phyloP scores from a whole-genome alignment of 2,329 filamentous ascomycete genomes.

The Alternaria sp. region DNA sequence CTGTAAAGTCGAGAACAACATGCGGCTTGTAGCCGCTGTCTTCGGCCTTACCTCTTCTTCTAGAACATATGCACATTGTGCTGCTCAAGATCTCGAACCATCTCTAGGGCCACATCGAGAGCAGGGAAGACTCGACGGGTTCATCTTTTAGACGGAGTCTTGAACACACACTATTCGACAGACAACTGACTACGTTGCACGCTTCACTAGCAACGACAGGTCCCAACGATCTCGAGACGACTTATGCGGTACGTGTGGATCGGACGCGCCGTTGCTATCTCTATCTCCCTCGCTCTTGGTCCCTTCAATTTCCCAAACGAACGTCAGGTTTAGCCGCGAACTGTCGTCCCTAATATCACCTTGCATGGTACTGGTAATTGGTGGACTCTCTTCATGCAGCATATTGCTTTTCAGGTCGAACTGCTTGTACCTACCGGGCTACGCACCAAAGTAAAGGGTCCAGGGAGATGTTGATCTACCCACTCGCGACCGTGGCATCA shows the following conservation, averaged over 20 bases:
- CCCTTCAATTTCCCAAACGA: neutral
- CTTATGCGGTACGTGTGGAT: constrained; percentile 4
- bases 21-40: constrained; percentile 3
- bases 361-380: neutral
- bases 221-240: constrained; percentile 4
- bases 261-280: neutral
- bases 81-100: constrained; percentile 4
- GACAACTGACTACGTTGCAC: neutral
- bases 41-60: constrained; percentile 6
- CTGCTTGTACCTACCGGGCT: constrained; percentile 2
- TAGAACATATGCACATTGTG: constrained; percentile 3
- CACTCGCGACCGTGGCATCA: constrained; percentile 6
- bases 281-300: neutral
- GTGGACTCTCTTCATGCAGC: constrained; percentile 7
- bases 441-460: constrained; percentile 5
- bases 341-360: neutral
- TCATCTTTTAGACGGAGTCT: neutral
- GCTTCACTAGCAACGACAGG: neutral
- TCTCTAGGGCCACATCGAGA: neutral
- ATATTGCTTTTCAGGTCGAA: constrained; percentile 12
- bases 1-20: constrained; percentile 3
- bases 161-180: neutral
- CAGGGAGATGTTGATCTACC: constrained; percentile 12
- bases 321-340: constrained; percentile 12
- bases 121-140: neutral